phyloP scores from a whole-genome alignment of 2,329 filamentous ascomycete genomes.

The Colletotrichum spaethianum region DNA sequence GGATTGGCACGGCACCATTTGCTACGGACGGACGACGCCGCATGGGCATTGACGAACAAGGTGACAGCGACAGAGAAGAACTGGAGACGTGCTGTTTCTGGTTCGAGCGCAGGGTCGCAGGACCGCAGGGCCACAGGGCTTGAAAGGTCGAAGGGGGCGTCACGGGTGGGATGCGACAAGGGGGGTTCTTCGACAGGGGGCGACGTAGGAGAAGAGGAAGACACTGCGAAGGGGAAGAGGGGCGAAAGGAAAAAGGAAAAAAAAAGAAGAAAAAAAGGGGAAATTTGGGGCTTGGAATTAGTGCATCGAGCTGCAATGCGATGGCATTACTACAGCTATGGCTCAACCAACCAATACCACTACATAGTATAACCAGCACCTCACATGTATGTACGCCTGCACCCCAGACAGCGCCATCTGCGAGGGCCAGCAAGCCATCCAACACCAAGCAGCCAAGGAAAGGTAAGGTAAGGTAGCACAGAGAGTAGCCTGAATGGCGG shows the following conservation, averaged over 20 bases:
- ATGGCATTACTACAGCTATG: constrained; percentile 1
- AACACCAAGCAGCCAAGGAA: no score
- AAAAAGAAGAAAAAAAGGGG: constrained; percentile 23
- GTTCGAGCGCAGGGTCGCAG: constrained; percentile 17
- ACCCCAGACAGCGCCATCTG: constrained; percentile 12
- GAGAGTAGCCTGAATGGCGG: neutral
- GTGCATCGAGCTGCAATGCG: constrained; percentile 25
- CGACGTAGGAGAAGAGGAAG: constrained; percentile 1
- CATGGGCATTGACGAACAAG: constrained; percentile 31
- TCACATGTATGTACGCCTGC: neutral
- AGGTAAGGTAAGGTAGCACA: neutral
- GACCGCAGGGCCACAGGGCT: constrained; percentile 18
- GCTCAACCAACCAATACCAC: constrained; percentile 5
- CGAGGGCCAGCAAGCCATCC: neutral
- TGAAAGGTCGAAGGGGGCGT: constrained; percentile 17
- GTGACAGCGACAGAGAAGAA: constrained; percentile 34
- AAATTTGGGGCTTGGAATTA: constrained; percentile 31
- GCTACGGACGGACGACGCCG: constrained; percentile 24
- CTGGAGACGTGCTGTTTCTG: constrained; percentile 20
- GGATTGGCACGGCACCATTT: constrained; percentile 21
- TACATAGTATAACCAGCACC: neutral
- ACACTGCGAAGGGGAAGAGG: neutral
- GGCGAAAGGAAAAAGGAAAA: neutral
- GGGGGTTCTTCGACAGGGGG: neutral
- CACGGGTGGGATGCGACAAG: constrained; percentile 7